These are phyloP conservation scores for Chlorella sp. DNA, from an alignment of 139 green algal species.

Conservation along the genomic window DNA sequence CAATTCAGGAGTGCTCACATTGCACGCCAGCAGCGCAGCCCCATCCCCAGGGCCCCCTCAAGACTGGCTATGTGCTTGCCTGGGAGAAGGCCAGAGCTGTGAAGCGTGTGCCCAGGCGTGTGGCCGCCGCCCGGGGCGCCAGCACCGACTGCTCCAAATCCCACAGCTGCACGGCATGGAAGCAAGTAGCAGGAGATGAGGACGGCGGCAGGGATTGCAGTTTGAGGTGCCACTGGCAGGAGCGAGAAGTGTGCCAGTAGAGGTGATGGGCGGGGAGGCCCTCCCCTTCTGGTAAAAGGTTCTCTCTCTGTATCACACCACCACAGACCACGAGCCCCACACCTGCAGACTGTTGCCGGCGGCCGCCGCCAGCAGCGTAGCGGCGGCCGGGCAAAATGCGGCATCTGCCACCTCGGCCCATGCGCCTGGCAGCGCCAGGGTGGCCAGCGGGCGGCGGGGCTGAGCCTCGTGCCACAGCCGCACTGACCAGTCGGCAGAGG, in stretches of 20 bases:
- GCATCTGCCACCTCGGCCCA: slow-evolving; percentile 77
- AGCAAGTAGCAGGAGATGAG: too few relatives aligned
- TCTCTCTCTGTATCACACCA: slow-evolving; percentile 57
- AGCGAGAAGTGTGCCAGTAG: too few relatives aligned
- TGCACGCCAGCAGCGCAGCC: too few relatives aligned
- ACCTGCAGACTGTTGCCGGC: slow-evolving; percentile 77
- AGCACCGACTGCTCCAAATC: slow-evolving; percentile 80
- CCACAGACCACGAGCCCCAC: slow-evolving; percentile 78
- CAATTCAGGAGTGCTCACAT: too few relatives aligned
- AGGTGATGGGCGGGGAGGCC: too few relatives aligned
- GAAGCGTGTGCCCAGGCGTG: slow-evolving; percentile 45
- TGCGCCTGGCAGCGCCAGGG: slow-evolving; percentile 64
- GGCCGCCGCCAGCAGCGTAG: slow-evolving; percentile 85
- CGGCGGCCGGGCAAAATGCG: slow-evolving; percentile 83
- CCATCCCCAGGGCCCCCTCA: too few relatives aligned
- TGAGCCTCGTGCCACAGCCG: slow-evolving; percentile 79
- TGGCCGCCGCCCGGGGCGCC: slow-evolving; percentile 52
- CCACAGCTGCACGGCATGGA: slow-evolving; percentile 68
- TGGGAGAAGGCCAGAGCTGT: slow-evolving; percentile 69
- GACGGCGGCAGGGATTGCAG: too few relatives aligned
- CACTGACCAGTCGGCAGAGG: slow-evolving; percentile 84
- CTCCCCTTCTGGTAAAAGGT: too few relatives aligned
- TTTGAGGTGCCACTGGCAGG: too few relatives aligned
- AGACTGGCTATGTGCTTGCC: background rate
- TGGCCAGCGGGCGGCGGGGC: slow-evolving; percentile 56